phyloP scores from a whole-genome alignment of 495 filamentous ascomycete genomes.

The Bryoglossum gracile region DNA sequence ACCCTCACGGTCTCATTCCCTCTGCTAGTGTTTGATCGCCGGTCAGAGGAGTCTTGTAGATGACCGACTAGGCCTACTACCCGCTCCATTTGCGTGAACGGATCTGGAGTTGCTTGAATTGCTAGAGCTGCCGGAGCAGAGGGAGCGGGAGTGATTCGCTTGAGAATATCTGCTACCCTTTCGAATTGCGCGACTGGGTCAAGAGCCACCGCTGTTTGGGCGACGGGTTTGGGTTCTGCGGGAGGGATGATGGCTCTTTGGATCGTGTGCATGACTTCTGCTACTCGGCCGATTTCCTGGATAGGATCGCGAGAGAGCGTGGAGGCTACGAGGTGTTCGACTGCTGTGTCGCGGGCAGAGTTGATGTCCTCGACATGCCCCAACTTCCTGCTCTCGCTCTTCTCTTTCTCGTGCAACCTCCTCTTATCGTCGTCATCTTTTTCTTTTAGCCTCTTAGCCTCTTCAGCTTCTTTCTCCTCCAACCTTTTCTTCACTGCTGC shows the following conservation, averaged over 20 bases:
- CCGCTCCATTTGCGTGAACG: not conserved
- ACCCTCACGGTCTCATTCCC: too few species aligned
- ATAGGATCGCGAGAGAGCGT: not conserved
- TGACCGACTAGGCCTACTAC: not conserved
- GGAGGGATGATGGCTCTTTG: not conserved
- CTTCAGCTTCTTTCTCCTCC: not conserved
- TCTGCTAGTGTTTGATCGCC: too few species aligned
- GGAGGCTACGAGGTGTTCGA: not conserved
- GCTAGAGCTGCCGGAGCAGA: too few species aligned
- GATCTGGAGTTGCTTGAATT: too few species aligned
- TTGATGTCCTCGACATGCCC: not conserved
- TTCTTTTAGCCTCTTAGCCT: not conserved
- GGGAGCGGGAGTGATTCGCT: too few species aligned
- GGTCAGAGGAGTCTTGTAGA: not conserved
- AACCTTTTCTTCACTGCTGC: not conserved
- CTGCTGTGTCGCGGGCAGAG: not conserved
- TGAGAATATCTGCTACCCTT: too few species aligned
- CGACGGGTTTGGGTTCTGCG: too few species aligned
- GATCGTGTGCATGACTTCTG: not conserved
- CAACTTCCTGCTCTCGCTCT: not conserved
- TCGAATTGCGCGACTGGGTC: too few species aligned
- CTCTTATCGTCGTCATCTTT: not conserved
- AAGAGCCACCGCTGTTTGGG: too few species aligned
- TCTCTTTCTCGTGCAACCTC: not conserved
- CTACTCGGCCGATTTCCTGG: not conserved